Base-by-base conservation (phyloP, 2,329 filamentous ascomycete species). In the Arthrobotrys iridis region DNA sequence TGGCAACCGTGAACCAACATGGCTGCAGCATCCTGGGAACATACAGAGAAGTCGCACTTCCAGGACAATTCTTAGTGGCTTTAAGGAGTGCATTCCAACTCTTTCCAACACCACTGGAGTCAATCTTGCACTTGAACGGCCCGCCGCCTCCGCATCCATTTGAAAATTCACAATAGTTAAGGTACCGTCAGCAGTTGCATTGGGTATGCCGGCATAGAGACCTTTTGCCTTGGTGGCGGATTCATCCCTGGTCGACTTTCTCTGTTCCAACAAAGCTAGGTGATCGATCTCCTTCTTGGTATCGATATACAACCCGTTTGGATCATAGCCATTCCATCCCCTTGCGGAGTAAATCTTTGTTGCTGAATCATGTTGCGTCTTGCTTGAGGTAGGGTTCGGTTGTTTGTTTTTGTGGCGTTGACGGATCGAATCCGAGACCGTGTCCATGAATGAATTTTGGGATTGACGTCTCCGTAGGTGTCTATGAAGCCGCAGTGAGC, bases 41-140 rank as follows among this genome's bases (percentile, higher is more conserved):
- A n/a, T n/a, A n/a, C n/a, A n/a, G n/a, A n/a, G n/a, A n/a, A n/a
- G n/a, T n/a, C n/a, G n/a, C 5, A 20, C 30, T 13, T 15, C 55
- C 55, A 2, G 55, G 35, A 10, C 55, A 59, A 5, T 59, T 41
- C 1, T 43, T 26, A 30, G 13, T 30, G 3, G 28, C 45, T 28
- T 26, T 13, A 2, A 50, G 22, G 1, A 11, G 45, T 43, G 15
- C 18, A 5, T 30, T 58, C 52, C 52, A 58, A 18, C 11, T 26
- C 2, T 24, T 2, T 8, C 62, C 62, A 4, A 1, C 8, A 8
- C 48, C 62, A 8, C 33, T 50, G 7, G 10, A 46, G 15, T 58
- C 40, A 28, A 66, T 46, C 22, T 43, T 57, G 35, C 63, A 66
- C 2, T 43, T 4, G 28, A 58, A 66, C 26, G 63, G 63, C 26